Evolutionary conservation across 116 monocot genomes (phyloP), one percentile per base, ranked within the genome.

Genomic region (Iris pallida): DNA sequence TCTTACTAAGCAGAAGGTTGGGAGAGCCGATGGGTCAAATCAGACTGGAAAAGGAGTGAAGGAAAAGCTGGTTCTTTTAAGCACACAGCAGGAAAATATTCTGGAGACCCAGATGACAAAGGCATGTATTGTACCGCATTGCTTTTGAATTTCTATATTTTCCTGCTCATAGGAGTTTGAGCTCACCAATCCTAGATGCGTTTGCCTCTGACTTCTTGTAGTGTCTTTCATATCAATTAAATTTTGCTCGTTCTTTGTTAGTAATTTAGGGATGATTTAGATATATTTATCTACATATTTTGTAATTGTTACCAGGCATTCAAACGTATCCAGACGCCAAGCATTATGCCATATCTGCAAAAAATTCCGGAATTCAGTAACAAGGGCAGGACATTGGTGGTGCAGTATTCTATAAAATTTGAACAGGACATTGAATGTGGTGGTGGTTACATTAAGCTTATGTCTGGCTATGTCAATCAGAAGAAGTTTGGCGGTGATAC

Each of bases 401-500:
- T 96, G 15, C 96, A 92, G 69, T 96, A 96, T 68, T 96, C 96
- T 14, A 85, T 96, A 64, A 92, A 87, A 65, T 81, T 96, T 76
- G 96, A 96, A 78, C 96, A 96, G 72, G 89, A 96, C 55, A 96
- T 96, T 56, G 96, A 96, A 81, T 96, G 96, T 73, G 96, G 96
- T 20, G 96, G 96, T 67, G 96, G 89, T 45, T 96, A 96, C 70
- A 89, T 92, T 59, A 96, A 92, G 72, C 92, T 96, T 71, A 77
- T 85, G 53, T 96, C 96, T 78, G 89, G 92, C 53, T 96, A 87
- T 72, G 96, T 96, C 66, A 96, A 92, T 77, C 96, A 92, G 79
- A 96, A 92, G 79, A 96, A 92, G 76, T 96, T 96, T 64, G 72
- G 96, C 53, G 96, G 96, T 45, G 87, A 96, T 71, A 89, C 96